A percentile compares a stretch with the other conserved stretches of the same genome.
Conservation (phyloP, 768 basidiomycete genomes). For the Psilocybe tampanensis region DNA sequence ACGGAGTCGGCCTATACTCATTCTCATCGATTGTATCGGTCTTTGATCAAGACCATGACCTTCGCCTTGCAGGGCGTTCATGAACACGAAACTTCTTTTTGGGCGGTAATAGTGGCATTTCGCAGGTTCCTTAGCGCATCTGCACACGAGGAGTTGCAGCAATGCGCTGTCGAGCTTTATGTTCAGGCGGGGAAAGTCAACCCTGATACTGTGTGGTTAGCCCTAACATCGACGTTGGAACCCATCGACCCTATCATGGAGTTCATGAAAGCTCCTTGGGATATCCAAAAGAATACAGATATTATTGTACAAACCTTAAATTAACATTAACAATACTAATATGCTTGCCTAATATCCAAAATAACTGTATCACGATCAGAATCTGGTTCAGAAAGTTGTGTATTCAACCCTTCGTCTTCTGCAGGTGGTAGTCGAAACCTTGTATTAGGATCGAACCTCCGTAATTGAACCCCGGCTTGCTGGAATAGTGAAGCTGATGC, state of each 20-base stretch:
- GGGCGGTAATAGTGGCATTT: slow-evolving; percentile 80
- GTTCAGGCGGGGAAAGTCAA: slow-evolving; percentile 59
- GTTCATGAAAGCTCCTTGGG: slow-evolving; percentile 67
- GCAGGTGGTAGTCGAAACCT: slow-evolving; percentile 26
- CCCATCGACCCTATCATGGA: slow-evolving; percentile 39
- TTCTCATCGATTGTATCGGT: slow-evolving; percentile 79
- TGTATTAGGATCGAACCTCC: slow-evolving; percentile 62
- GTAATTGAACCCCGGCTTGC: slow-evolving; percentile 81
- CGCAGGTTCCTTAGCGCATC: slow-evolving; percentile 72
- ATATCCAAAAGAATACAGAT: slow-evolving; percentile 51
- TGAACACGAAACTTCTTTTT: slow-evolving; percentile 68
- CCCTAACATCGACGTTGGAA: slow-evolving; percentile 56
- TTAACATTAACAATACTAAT: slow-evolving; percentile 12
- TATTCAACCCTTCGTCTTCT: slow-evolving; percentile 28
- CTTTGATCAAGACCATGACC: slow-evolving; percentile 74
- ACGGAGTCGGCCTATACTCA: slow-evolving; percentile 77
- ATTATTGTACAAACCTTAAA: slow-evolving; percentile 31
- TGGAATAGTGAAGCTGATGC: slow-evolving; percentile 77
- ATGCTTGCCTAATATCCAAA: neutral
- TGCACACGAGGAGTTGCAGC: slow-evolving; percentile 76
- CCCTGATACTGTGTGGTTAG: slow-evolving; percentile 85
- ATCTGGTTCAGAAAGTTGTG: slow-evolving; percentile 17
- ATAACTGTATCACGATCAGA: slow-evolving; percentile 8
- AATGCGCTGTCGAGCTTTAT: slow-evolving; percentile 67
- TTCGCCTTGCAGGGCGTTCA: slow-evolving; percentile 68